Percentiles rank a stretch among this genome's conserved stretches.
Evolutionary conservation across 2,329 filamentous ascomycete species (phyloP).

Genomic region (Zymoseptoria pseudotritici): DNA sequence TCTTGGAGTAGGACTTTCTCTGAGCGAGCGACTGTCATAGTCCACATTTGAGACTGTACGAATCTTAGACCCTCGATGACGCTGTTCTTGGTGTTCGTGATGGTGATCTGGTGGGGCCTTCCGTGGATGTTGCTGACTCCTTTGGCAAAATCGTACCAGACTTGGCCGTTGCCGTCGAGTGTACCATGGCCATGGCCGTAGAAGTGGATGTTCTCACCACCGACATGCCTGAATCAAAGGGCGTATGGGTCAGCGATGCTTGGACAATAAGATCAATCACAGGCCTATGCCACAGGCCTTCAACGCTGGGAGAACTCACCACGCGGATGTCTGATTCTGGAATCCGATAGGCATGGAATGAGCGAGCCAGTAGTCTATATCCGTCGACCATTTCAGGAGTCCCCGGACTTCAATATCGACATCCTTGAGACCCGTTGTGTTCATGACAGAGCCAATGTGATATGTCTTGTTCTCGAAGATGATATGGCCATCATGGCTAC

Average conservation of each 20-base stretch:
- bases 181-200: conserved; percentile 47
- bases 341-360: conserved; percentile 46
- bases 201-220: conserved; percentile 45
- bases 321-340: conserved; percentile 50
- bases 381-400: conserved; percentile 37
- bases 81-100: conserved; percentile 44
- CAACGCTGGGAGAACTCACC: conserved; percentile 19
- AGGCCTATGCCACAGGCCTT: no score
- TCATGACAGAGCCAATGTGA: conserved; percentile 45
- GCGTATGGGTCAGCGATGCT: no score
- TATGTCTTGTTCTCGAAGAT: conserved; percentile 45
- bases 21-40: conserved; percentile 46
- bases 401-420: conserved; percentile 44
- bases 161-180: conserved; percentile 53
- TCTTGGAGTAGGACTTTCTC: conserved; percentile 42
- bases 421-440: conserved; percentile 41
- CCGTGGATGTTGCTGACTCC: conserved; percentile 41
- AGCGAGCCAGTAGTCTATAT: conserved; percentile 46
- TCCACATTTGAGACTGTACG: conserved; percentile 54
- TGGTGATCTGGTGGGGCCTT: conserved; percentile 47
- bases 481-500: conserved; percentile 44
- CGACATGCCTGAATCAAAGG: conserved; percentile 32
- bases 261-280: no score
- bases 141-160: conserved; percentile 46
- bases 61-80: conserved; percentile 44